Percentiles rank a stretch among this genome's conserved stretches.
These are phyloP conservation scores for Gossypium schwendimanii DNA, from an alignment of 441 rosid genomes.

Conservation along the genomic window DNA sequence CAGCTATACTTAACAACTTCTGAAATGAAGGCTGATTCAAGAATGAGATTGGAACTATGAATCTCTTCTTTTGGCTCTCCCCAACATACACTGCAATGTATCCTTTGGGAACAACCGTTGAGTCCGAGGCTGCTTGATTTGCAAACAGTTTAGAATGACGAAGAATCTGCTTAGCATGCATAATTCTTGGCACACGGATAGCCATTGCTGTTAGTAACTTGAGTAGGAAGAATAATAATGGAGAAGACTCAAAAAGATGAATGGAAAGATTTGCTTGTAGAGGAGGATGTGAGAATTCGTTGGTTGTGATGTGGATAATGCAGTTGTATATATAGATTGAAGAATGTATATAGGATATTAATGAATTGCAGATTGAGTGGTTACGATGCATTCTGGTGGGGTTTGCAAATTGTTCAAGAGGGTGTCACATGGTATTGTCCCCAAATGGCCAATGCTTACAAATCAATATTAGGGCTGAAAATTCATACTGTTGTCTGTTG, in stretches of 20 bases:
- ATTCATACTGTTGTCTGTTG: too few species aligned
- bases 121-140: slow-evolving; percentile 9
- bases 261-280: not conserved
- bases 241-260: not conserved
- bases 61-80: slow-evolving; percentile 22
- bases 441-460: too few species aligned
- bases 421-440: slow-evolving; percentile 17
- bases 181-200: slow-evolving; percentile 15
- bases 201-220: slow-evolving; percentile 7
- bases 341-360: not conserved
- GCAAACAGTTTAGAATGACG: not conserved
- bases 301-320: not conserved
- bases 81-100: slow-evolving; percentile 43
- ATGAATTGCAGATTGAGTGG: not conserved
- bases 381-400: not conserved
- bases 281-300: slow-evolving; percentile 7
- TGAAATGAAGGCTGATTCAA: slow-evolving; percentile 34
- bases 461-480: too few species aligned
- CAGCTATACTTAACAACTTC: slow-evolving; percentile 24
- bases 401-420: not conserved
- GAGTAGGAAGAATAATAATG: not conserved
- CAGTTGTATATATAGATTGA: slow-evolving; percentile 8
- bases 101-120: slow-evolving; percentile 43
- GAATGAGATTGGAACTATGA: not conserved
- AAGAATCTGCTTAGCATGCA: slow-evolving; percentile 16